Conservation (phyloP, 352 stramenopile species). For the Globisporangium parvum region DNA sequence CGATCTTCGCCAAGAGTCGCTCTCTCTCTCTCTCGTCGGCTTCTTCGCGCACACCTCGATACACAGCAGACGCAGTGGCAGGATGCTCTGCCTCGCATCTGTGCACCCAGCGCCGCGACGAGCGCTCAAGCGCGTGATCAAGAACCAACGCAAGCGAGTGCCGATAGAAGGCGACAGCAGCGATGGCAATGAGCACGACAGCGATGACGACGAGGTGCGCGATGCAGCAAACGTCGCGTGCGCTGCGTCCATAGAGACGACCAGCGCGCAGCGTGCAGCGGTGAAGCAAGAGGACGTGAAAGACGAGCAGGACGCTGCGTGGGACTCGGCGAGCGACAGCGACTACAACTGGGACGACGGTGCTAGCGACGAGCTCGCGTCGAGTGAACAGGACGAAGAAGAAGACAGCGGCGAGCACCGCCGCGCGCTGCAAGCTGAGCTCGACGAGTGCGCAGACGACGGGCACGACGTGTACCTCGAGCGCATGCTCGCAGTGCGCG, state of each 20-base stretch:
- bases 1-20: neutral
- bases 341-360: conserved; percentile 20
- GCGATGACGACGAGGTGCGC: neutral
- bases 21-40: neutral
- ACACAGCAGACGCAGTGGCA: no score
- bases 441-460: conserved; percentile 22
- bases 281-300: neutral
- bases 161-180: neutral
- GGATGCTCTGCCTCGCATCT: conserved; percentile 1
- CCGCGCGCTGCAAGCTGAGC: conserved; percentile 13
- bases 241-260: no score
- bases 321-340: conserved; percentile 10
- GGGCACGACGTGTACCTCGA: conserved; percentile 9
- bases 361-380: neutral
- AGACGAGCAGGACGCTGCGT: no score
- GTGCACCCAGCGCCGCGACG: conserved; percentile 4
- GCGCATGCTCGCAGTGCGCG: conserved; percentile 8
- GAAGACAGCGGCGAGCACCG: conserved; percentile 16
- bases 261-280: neutral
- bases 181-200: neutral
- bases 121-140: conserved; percentile 9
- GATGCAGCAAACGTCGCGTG: neutral
- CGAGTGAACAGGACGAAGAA: conserved; percentile 6
- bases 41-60: no score
- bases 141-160: neutral